Conservation (phyloP, 192 early-diverging fungal species). For the Coemansia sp. region DNA sequence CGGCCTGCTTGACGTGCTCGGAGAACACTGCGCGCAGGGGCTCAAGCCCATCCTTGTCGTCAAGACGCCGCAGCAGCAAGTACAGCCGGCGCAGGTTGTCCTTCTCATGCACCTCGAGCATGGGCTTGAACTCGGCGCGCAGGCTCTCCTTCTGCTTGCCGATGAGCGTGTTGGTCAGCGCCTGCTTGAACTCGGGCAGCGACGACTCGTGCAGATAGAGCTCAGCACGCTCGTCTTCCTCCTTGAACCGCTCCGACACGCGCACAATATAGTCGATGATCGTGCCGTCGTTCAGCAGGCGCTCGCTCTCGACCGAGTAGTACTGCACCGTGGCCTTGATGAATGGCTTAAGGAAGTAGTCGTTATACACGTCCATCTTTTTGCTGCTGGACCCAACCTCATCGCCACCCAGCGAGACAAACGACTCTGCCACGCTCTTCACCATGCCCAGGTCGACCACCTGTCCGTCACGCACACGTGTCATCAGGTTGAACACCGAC, state of each 20-base stretch:
- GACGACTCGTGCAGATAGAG: conserved; percentile 87
- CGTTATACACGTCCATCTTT: conserved; percentile 86
- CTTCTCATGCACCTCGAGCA: conserved; percentile 86
- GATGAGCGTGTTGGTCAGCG: conserved; percentile 87
- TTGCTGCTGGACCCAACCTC: conserved; percentile 78
- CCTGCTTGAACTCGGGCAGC: conserved; percentile 75
- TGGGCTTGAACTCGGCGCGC: conserved; percentile 87
- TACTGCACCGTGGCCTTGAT: conserved; percentile 78
- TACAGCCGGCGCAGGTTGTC: conserved; percentile 92
- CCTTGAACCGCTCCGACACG: conserved; percentile 70
- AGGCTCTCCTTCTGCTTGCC: conserved; percentile 81
- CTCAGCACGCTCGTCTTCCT: conserved; percentile 88
- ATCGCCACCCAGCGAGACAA: conserved; percentile 75
- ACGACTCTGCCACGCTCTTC: conserved; percentile 90
- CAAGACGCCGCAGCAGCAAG: conserved; percentile 75
- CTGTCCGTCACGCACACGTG: conserved; percentile 86
- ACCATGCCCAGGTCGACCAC: conserved; percentile 84
- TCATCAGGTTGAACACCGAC: conserved; percentile 65
- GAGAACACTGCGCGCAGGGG: conserved; percentile 79
- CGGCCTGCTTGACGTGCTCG: conserved; percentile 77
- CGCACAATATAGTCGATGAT: conserved; percentile 97
- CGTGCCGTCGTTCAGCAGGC: conserved; percentile 87
- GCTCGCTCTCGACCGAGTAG: conserved; percentile 89
- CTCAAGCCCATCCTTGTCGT: conserved; percentile 72
- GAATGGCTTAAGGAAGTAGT: conserved; percentile 88